phyloP scores from a whole-genome alignment of 176 grass and related monocot genomes.

The Oryza coarctata region DNA sequence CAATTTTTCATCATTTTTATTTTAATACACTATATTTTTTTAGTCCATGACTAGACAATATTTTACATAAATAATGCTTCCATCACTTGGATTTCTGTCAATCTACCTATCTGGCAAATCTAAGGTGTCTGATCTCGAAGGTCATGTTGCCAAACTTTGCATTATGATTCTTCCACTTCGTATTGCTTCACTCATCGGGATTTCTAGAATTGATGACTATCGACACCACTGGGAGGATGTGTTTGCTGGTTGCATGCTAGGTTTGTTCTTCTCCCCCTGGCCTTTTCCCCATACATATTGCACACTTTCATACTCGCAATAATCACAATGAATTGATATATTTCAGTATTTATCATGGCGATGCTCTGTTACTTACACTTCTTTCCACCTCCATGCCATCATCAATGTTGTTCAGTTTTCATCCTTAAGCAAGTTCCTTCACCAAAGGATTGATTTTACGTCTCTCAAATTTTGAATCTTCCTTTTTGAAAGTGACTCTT shows the following conservation, averaged over 20 bases:
- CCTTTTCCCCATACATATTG: not conserved
- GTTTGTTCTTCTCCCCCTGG: slow-evolving; percentile 30
- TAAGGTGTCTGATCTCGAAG: slow-evolving; percentile 57
- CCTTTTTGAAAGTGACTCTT: not conserved
- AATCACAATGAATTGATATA: not conserved
- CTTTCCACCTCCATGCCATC: slow-evolving; percentile 73
- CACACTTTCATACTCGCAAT: not conserved
- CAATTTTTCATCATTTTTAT: too few relatives aligned
- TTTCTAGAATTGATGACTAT: slow-evolving; percentile 81
- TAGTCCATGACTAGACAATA: not conserved
- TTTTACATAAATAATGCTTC: slow-evolving; percentile 13
- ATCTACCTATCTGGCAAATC: slow-evolving; percentile 80
- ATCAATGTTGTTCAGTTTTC: slow-evolving; percentile 54
- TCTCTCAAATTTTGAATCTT: not conserved
- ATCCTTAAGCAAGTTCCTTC: not conserved
- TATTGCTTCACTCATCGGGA: slow-evolving; percentile 63
- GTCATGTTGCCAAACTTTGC: slow-evolving; percentile 84
- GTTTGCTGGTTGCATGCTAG: slow-evolving; percentile 62
- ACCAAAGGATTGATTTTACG: not conserved
- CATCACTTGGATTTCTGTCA: slow-evolving; percentile 79
- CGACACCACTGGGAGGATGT: slow-evolving; percentile 93
- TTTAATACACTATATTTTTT: not conserved
- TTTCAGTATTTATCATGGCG: slow-evolving; percentile 56
- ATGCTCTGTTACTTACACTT: slow-evolving; percentile 76
- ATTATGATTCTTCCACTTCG: slow-evolving; percentile 76